A percentile compares a stretch with the other conserved stretches of the same genome.
phyloP scores from a whole-genome alignment of 805 yeast species.

The Zygoascus biomembranicola region DNA sequence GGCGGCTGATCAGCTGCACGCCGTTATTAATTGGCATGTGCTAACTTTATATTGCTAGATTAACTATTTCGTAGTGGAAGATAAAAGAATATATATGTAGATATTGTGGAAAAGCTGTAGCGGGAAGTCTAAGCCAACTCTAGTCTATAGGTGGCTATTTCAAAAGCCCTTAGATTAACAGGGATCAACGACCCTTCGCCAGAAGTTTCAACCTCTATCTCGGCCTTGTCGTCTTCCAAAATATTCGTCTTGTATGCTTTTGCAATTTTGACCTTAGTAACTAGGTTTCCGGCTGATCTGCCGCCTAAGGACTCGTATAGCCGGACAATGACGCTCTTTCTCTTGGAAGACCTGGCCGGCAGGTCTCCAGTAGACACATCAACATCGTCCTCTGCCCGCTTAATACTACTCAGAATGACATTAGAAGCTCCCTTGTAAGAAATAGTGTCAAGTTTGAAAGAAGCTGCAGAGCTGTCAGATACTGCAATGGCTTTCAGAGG shows the following conservation, averaged over 20 bases:
- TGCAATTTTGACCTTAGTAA: constrained; percentile 36
- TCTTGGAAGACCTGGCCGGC: constrained; percentile 29
- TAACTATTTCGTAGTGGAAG: too few species aligned
- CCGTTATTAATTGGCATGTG: background rate
- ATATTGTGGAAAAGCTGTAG: too few species aligned
- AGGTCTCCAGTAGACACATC: constrained; percentile 27
- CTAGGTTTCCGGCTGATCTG: constrained; percentile 43
- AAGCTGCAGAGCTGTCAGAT: constrained; percentile 8
- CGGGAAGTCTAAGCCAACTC: constrained; percentile 15
- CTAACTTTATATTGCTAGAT: too few species aligned
- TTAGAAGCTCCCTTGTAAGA: constrained; percentile 43
- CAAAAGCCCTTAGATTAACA: constrained; percentile 64
- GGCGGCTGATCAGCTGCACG: background rate
- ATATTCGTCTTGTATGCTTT: constrained; percentile 39
- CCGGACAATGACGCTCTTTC: constrained; percentile 54
- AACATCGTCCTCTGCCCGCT: constrained; percentile 79
- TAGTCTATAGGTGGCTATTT: constrained; percentile 59
- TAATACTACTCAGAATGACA: constrained; percentile 64
- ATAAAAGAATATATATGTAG: too few species aligned
- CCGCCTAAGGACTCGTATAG: constrained; percentile 90
- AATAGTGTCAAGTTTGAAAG: constrained; percentile 14
- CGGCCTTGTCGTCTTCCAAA: constrained; percentile 18
- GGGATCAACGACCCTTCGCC: constrained; percentile 23
- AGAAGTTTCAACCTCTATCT: background rate
- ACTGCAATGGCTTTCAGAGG: constrained; percentile 22